A percentile compares a stretch with the other conserved stretches of the same genome.
phyloP scores from a whole-genome alignment of 2,329 filamentous ascomycete genomes.

The Gaeumannomyces tritici region DNA sequence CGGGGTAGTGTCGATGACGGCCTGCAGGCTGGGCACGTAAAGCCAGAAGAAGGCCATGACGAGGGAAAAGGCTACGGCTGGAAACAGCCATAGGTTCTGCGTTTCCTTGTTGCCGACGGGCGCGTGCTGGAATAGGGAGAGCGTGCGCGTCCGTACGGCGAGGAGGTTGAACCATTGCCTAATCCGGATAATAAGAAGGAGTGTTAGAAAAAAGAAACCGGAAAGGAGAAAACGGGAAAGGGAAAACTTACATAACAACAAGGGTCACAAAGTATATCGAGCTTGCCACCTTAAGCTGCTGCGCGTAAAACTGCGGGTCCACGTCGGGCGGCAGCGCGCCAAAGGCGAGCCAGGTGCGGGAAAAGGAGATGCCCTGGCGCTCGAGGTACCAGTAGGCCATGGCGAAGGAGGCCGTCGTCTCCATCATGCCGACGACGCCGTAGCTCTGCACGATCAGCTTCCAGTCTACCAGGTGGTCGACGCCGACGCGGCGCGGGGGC shows the following conservation, averaged over 20 bases:
- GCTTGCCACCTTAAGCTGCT: constrained; percentile 52
- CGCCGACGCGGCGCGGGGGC: constrained; percentile 57
- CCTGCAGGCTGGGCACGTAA: constrained; percentile 58
- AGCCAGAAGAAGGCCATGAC: constrained; percentile 60
- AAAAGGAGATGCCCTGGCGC: constrained; percentile 55
- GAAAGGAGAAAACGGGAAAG: too few relatives aligned
- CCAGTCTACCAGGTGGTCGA: constrained; percentile 64
- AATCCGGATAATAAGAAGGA: not conserved
- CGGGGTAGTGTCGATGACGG: constrained; percentile 45
- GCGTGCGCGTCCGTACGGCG: constrained; percentile 53
- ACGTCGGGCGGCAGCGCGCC: constrained; percentile 40
- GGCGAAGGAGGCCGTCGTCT: constrained; percentile 50
- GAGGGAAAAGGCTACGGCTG: constrained; percentile 60
- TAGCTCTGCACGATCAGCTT: constrained; percentile 66
- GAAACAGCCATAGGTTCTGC: constrained; percentile 60
- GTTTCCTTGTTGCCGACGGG: constrained; percentile 56
- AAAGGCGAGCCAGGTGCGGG: constrained; percentile 58
- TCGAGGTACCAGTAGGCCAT: constrained; percentile 61
- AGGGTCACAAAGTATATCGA: constrained; percentile 74
- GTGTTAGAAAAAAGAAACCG: too few relatives aligned
- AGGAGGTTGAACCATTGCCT: constrained; percentile 69
- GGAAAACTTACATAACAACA: constrained; percentile 56
- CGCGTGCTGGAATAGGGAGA: constrained; percentile 64
- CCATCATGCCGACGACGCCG: constrained; percentile 56
- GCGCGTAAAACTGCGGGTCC: constrained; percentile 42